Evolutionary conservation across 208 protist species (phyloP).

Genomic region (Trypanosoma avium): DNA sequence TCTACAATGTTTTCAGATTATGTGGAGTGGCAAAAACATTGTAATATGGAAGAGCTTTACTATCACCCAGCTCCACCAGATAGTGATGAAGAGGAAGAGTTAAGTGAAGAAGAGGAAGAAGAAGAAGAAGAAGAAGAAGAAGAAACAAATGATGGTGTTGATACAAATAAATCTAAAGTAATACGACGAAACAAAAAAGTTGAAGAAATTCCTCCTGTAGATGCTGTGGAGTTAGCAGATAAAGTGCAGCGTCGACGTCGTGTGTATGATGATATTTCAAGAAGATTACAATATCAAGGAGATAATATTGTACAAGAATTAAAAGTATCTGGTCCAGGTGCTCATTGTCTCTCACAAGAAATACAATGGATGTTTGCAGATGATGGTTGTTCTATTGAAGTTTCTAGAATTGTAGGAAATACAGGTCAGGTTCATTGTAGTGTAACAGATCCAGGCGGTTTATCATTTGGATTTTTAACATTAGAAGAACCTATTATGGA

Average conservation of each 20-base stretch:
- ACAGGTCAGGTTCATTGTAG: slow-evolving; percentile 47
- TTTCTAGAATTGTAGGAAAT: slow-evolving; percentile 56
- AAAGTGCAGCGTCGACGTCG: slow-evolving; percentile 54
- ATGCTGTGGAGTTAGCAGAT: slow-evolving; percentile 40
- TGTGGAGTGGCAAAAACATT: slow-evolving; percentile 37
- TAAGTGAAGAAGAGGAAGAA: slow-evolving; percentile 30
- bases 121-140: background rate
- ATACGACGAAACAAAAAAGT: slow-evolving; percentile 21
- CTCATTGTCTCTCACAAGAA: slow-evolving; percentile 44
- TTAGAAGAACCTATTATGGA: slow-evolving; percentile 3
- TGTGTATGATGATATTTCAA: slow-evolving; percentile 45
- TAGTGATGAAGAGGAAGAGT: slow-evolving; percentile 59
- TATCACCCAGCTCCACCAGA: too few relatives aligned
- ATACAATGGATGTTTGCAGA: slow-evolving; percentile 62
- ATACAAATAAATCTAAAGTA: slow-evolving; percentile 12
- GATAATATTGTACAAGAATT: slow-evolving; percentile 38
- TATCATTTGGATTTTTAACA: slow-evolving; percentile 52
- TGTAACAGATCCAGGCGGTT: slow-evolving; percentile 26
- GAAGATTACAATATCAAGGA: slow-evolving; percentile 12
- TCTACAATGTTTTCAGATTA: slow-evolving; percentile 72
- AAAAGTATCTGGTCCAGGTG: slow-evolving; percentile 27
- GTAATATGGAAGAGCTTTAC: slow-evolving; percentile 51
- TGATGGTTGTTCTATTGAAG: slow-evolving; percentile 63
- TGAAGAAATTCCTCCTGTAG: slow-evolving; percentile 33
- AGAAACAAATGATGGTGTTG: background rate